phyloP scores from a whole-genome alignment of 495 filamentous ascomycete species.

The Articulospora tetracladia region DNA sequence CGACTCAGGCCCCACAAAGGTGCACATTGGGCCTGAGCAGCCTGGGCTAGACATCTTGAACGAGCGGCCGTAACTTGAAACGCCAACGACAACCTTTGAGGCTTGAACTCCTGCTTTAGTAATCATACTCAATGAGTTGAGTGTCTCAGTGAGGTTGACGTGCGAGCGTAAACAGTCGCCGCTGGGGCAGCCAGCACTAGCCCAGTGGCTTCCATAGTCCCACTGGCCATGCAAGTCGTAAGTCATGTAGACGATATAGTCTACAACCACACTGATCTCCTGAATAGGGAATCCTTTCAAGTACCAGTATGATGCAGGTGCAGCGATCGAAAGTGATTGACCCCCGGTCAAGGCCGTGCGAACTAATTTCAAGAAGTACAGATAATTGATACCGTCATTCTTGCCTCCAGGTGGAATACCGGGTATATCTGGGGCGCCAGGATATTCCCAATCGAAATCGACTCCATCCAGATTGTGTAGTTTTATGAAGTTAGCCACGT shows the following conservation, averaged over 20 bases:
- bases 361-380: constrained; percentile 3
- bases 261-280: constrained; percentile 21
- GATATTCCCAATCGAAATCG: constrained; percentile 26
- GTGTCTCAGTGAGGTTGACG: constrained; percentile 39
- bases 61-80: constrained; percentile 33
- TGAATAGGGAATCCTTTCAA: constrained; percentile 30
- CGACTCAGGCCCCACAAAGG: constrained; percentile 14
- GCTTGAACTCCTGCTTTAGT: constrained; percentile 40
- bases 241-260: constrained; percentile 37
- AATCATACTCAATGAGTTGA: constrained; percentile 33
- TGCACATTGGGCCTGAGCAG: constrained; percentile 27
- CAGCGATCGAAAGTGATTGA: constrained; percentile 7
- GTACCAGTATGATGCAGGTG: constrained; percentile 35
- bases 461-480: constrained; percentile 27
- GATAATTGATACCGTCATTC: constrained; percentile 31
- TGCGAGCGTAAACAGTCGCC: constrained; percentile 31
- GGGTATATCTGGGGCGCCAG: constrained; percentile 34
- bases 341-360: neutral
- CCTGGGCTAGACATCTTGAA: constrained; percentile 31
- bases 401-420: constrained; percentile 29
- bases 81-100: constrained; percentile 35
- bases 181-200: constrained; percentile 19
- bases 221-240: constrained; percentile 34
- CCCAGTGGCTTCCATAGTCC: constrained; percentile 3
- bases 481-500: constrained; percentile 25